Base-by-base conservation (phyloP, 2,329 filamentous ascomycete species). In the Fusarium nodosum region DNA sequence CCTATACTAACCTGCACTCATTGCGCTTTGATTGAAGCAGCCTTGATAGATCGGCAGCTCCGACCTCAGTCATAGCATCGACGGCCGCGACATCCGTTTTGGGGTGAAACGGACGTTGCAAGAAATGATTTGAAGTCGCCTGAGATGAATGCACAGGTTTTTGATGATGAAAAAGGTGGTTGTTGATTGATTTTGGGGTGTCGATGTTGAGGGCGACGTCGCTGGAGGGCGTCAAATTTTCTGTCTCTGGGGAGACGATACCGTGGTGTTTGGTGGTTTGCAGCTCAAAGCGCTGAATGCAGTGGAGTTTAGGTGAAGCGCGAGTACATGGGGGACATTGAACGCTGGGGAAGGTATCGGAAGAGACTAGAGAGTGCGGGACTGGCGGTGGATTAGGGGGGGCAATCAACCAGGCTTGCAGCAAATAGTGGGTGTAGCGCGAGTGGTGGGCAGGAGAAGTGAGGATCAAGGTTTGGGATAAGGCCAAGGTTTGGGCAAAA, bases 31-130 rank as follows among this genome's bases (percentile, higher is more conserved):
- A 86, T 85, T 86, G 86, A 84, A 90, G 86, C 83, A 89, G 86
- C 84, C 84, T 87, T 81, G 85, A 85, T 82, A 87, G 84, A 84
- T 90, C 87, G 85, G 86, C 83, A 82, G 84, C 84, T 82, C 84
- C 87, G 85, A 89, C 88, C 87, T 90, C 87, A 88, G 84, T 90
- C 88, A 90, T 90, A 86, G 87, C 88, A 90, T 88, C 84, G 81
- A 83, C 84, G 82, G 83, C 81, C 80, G 86, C 87, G 87, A 90
- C 88, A 90, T 90, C 87, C 88, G 88, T 90, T 90, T 88, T 84
- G 77, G 77, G 81, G 75, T 78, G 84, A 88, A 90, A 88, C 85
- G 84, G 83, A 88, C 84, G 85, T 75, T 70, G 72, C 64, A 75
- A 59, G 38, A 52, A 60, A 69, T 60, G 7, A 60, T 72, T 59